A percentile compares a stretch with the other conserved stretches of the same genome.
Evolutionary conservation across 2,329 filamentous ascomycete genomes (phyloP).

Genomic region (Pyrenophora teres): DNA sequence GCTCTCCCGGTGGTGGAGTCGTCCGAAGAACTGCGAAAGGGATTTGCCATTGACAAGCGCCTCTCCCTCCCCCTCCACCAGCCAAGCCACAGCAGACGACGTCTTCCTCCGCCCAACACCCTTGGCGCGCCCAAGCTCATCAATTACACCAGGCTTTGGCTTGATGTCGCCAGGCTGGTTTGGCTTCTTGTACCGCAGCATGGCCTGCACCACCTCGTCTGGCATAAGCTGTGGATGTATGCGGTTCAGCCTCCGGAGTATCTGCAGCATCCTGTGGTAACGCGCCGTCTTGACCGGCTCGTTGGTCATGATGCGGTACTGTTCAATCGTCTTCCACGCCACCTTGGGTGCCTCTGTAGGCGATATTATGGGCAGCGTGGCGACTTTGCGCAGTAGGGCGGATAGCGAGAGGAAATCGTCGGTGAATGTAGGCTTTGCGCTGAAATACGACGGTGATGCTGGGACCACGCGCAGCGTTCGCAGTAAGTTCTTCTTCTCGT

Average conservation of each 20-base stretch:
- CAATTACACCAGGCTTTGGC: slow-evolving; percentile 67
- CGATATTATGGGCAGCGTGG: slow-evolving; percentile 71
- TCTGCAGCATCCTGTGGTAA: slow-evolving; percentile 74
- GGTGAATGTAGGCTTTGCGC: slow-evolving; percentile 80
- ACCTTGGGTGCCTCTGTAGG: slow-evolving; percentile 70
- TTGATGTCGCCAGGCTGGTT: slow-evolving; percentile 72
- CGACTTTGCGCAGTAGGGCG: slow-evolving; percentile 71
- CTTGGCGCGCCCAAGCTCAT: slow-evolving; percentile 76
- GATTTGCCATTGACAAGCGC: slow-evolving; percentile 87
- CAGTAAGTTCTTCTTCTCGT: slow-evolving; percentile 28
- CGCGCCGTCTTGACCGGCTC: slow-evolving; percentile 64
- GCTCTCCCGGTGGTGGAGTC: slow-evolving; percentile 92
- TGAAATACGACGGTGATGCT: slow-evolving; percentile 92
- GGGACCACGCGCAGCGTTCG: slow-evolving; percentile 72
- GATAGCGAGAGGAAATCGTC: slow-evolving; percentile 79
- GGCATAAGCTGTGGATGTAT: slow-evolving; percentile 83
- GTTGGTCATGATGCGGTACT: slow-evolving; percentile 66
- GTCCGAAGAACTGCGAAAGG: slow-evolving; percentile 79
- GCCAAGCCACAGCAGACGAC: slow-evolving; percentile 79
- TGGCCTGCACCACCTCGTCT: slow-evolving; percentile 65
- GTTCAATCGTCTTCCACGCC: slow-evolving; percentile 78
- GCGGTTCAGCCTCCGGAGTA: slow-evolving; percentile 79
- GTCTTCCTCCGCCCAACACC: slow-evolving; percentile 87
- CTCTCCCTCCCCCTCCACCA: slow-evolving; percentile 93
- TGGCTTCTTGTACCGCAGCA: slow-evolving; percentile 74